A percentile compares a stretch with the other conserved stretches of the same genome.
These are phyloP conservation scores for Metschnikowia similis DNA, from an alignment of 805 yeast species.

Conservation along the genomic window DNA sequence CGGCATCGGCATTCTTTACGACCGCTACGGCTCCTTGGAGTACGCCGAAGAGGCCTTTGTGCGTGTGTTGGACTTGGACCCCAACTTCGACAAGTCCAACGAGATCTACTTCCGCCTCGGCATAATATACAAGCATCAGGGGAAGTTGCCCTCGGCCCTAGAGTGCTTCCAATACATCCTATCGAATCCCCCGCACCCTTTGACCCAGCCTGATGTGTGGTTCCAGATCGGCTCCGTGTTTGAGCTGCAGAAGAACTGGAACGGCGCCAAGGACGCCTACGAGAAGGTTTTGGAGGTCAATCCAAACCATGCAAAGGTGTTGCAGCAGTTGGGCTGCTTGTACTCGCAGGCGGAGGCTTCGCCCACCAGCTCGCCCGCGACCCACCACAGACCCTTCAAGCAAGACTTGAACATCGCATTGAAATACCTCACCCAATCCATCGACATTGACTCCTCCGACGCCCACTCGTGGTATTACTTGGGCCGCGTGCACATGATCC, in stretches of 20 bases:
- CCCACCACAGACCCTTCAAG: conserved; percentile 44
- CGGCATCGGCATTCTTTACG: conserved; percentile 95
- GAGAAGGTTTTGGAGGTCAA: conserved; percentile 85
- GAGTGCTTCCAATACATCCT: conserved; percentile 94
- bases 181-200: conserved; percentile 88
- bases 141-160: conserved; percentile 76
- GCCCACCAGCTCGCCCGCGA: conserved; percentile 19
- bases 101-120: conserved; percentile 96
- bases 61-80: conserved; percentile 91
- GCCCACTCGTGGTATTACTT: conserved; percentile 97
- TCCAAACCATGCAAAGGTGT: conserved; percentile 92
- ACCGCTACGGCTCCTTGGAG: conserved; percentile 91
- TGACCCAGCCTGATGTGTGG: conserved; percentile 97
- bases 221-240: conserved; percentile 95
- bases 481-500: conserved; percentile 95
- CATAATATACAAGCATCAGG: conserved; percentile 93
- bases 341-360: conserved; percentile 60
- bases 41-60: conserved; percentile 99
- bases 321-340: conserved; percentile 93
- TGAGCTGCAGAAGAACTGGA: conserved; percentile 89
- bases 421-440: conserved; percentile 74
- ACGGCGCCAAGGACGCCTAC: conserved; percentile 90
- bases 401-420: conserved; percentile 79
- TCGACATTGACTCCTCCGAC: conserved; percentile 85
- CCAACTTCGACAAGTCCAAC: conserved; percentile 91